phyloP scores from a whole-genome alignment of 805 yeast species.

The Starmera amethionina region DNA sequence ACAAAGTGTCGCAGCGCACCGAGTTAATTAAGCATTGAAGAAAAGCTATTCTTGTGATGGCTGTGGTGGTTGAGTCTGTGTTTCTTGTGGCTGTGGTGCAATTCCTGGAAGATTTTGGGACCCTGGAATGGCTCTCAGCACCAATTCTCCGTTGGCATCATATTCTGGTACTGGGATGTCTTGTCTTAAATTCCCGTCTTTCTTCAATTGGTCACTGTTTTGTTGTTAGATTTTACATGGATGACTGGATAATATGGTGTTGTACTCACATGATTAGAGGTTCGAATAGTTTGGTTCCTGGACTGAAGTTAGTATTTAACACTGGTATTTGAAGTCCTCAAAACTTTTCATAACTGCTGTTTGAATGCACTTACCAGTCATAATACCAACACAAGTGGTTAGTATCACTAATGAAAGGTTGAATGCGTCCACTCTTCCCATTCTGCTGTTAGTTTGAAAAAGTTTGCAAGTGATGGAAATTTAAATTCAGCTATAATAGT shows the following conservation, averaged over 20 bases:
- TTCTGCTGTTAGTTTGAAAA: not conserved
- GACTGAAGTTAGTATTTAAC: too few relatives aligned
- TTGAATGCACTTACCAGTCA: constrained; percentile 25
- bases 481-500: too few relatives aligned
- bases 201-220: constrained; percentile 46
- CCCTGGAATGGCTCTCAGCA: constrained; percentile 1
- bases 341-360: too few relatives aligned
- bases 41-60: too few relatives aligned
- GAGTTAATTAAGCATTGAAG: too few relatives aligned
- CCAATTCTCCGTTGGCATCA: constrained; percentile 32
- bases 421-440: constrained; percentile 20
- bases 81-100: not conserved
- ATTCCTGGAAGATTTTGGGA: not conserved
- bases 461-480: too few relatives aligned
- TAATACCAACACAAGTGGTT: constrained; percentile 29
- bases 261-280: constrained; percentile 56
- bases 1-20: too few relatives aligned
- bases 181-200: constrained; percentile 53
- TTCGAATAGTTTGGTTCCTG: constrained; percentile 59
- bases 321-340: too few relatives aligned
- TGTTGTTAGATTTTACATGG: constrained; percentile 5
- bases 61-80: too few relatives aligned
- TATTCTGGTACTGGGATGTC: constrained; percentile 51
- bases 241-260: not conserved
- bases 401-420: constrained; percentile 16